Evolutionary conservation across 768 basidiomycete species (phyloP).

Genomic region (Amanita subjunquillea): DNA sequence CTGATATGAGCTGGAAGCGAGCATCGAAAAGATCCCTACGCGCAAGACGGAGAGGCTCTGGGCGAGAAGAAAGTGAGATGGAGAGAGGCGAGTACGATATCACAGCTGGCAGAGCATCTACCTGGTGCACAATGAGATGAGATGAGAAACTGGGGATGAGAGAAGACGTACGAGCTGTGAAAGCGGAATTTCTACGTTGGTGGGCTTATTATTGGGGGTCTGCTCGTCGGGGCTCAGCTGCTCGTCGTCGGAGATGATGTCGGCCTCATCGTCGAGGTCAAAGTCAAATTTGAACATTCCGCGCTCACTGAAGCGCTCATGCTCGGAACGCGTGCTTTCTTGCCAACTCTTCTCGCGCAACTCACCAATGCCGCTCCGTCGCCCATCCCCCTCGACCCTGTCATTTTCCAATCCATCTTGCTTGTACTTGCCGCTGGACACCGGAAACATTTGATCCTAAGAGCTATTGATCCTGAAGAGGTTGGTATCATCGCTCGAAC

Average conservation of each 20-base stretch:
- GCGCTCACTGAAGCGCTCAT: background rate
- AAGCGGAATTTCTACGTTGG: constrained; percentile 8
- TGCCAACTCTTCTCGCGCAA: background rate
- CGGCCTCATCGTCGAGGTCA: background rate
- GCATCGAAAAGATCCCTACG: constrained; percentile 92
- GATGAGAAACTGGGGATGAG: constrained; percentile 5
- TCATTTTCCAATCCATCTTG: constrained; percentile 2
- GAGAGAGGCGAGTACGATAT: constrained; percentile 75
- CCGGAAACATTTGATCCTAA: background rate
- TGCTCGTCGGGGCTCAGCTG: background rate
- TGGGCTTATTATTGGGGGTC: background rate
- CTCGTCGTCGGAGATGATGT: background rate
- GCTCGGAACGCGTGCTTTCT: constrained; percentile 1
- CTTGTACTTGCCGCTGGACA: background rate
- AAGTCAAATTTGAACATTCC: background rate
- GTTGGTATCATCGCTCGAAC: background rate
- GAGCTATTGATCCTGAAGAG: background rate
- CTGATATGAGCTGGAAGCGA: constrained; percentile 83
- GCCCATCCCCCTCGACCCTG: constrained; percentile 1
- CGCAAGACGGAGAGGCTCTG: constrained; percentile 32
- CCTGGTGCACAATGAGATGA: constrained; percentile 28
- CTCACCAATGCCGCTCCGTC: background rate
- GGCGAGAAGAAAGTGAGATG: constrained; percentile 31
- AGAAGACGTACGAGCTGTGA: constrained; percentile 23
- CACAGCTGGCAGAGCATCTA: constrained; percentile 54